Evolutionary conservation across 352 stramenopile species (phyloP), one percentile per base, ranked within the genome.

Genomic region (Globisporangium megalacanthum): DNA sequence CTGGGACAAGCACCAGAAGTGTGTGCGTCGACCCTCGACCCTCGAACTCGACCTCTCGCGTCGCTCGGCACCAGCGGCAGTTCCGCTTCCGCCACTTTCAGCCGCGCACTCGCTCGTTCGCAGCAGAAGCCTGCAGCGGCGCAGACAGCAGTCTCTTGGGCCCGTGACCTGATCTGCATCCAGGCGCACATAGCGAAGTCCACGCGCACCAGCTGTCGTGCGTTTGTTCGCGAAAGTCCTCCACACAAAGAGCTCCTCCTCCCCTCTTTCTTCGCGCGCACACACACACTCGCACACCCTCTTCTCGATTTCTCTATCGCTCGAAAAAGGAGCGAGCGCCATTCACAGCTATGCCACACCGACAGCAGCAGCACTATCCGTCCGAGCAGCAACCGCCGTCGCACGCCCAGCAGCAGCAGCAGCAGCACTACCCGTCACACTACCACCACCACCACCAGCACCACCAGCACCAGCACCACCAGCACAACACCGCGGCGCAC

Each of bases 1-100:
- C 50, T 56, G 50, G 50, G 50, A 56, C 50, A 56, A 56, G 44
- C 10, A 11, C 25, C 25, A 29, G 25, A 29, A 4, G 42, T 25
- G 42, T 17, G 44, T 49, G 44, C 35, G 2, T 39, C 35, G 35
- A 29, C 35, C 35, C 35, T 39, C 35, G 25, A 39, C 35, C 35
- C 35, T 13, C 35, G 35, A 39, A 13, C 25, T 29, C 25, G 25
- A 29, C 4, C 25, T 29, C n/a, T n/a, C 33, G 33, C 33, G 33
- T 8, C 10, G 35, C 35, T 39, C 35, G 35, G 10, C 33, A 37
- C 33, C 41, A 19, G 42, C 17, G 6, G 15, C 44, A 49, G 19
- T 49, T 49, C 44, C n/a, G 44, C 44, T 49, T 49, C 44, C n/a
- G 19, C 44, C 44, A 13, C 19, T 11, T 10, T 29, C 41, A 22